Evolutionary conservation across 306 rosid species (phyloP), one percentile per base, ranked within the genome.

Genomic region (Luffa acutangula): DNA sequence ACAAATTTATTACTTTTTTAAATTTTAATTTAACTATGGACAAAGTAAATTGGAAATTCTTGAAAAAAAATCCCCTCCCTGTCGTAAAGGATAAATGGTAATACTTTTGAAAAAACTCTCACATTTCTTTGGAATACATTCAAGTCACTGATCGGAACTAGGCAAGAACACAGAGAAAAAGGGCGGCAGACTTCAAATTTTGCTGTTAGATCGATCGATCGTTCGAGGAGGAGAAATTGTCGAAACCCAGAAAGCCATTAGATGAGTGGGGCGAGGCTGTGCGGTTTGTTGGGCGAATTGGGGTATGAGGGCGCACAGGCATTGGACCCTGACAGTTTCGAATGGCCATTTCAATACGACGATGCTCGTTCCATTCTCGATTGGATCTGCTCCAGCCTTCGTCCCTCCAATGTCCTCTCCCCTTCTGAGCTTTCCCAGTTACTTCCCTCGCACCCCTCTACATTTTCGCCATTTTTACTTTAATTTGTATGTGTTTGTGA

Each of bases 311-410:
- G 85, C 2, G 86, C 91, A 1, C 93, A 87, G 21, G 77, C 86
- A 37, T 85, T 92, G 45, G 98, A 92, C 76, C 93, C 97, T 1
- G 97, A 92, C 81, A 95, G 97, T 83, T 95, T 92, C 81, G 97
- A 95, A 58, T 95, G 98, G 98, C 97, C 97, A 1, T 92, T 95
- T 57, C 97, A 91, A 43, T 92, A 88, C 82, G 97, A 92, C 80
- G 97, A 92, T 42, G 92, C 97, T 15, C 95, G 95, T 51, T 96
- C 95, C 43, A 89, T 92, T 53, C 97, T 92, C 63, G 89, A 92
- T 65, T 95, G 97, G 98, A 87, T 95, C 89, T 92, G 93, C 86
- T 90, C 98, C 80, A 92, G 89, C 84, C 96, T 95, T 20, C 97
- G 98, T 17, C 87, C 91, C 36, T 91, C 97, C 82, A 95, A 95